phyloP scores from a whole-genome alignment of 2,329 filamentous ascomycete species.

The Onygenales sp. region DNA sequence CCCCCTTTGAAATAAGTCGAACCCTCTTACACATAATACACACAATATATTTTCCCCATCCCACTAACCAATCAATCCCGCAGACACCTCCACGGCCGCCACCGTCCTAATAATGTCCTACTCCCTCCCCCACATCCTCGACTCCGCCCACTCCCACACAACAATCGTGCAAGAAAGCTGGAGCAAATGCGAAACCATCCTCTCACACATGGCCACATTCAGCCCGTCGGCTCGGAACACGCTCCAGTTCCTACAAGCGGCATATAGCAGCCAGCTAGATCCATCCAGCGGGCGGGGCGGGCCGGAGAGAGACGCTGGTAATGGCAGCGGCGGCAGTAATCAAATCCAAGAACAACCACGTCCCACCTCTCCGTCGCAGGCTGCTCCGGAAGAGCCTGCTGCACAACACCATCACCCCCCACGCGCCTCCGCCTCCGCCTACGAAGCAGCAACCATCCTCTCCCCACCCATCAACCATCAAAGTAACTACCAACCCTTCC shows the following conservation, averaged over 20 bases:
- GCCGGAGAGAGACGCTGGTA: too few relatives aligned
- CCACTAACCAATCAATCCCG: conserved; percentile 3
- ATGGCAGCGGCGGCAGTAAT: too few relatives aligned
- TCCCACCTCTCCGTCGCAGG: too few relatives aligned
- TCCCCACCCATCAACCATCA: background rate
- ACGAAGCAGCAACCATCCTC: background rate
- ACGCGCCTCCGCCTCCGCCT: background rate
- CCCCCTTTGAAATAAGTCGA: background rate
- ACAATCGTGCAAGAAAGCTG: conserved; percentile 20
- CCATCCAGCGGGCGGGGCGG: too few relatives aligned
- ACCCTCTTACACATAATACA: background rate
- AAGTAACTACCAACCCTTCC: background rate
- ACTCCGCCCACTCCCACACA: conserved; percentile 12
- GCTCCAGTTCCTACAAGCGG: conserved; percentile 19
- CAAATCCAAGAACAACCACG: too few relatives aligned
- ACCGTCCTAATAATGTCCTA: conserved; percentile 24
- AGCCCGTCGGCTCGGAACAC: conserved; percentile 22
- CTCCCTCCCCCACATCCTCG: conserved; percentile 14
- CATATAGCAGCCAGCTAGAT: background rate
- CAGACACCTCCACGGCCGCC: conserved; percentile 19
- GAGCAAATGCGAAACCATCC: conserved; percentile 20
- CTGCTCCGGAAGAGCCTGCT: too few relatives aligned
- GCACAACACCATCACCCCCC: background rate
- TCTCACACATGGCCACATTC: conserved; percentile 19
- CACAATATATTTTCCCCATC: background rate